phyloP scores from a whole-genome alignment of 1,284 basidiomycete genomes.

The Athelia sp. region DNA sequence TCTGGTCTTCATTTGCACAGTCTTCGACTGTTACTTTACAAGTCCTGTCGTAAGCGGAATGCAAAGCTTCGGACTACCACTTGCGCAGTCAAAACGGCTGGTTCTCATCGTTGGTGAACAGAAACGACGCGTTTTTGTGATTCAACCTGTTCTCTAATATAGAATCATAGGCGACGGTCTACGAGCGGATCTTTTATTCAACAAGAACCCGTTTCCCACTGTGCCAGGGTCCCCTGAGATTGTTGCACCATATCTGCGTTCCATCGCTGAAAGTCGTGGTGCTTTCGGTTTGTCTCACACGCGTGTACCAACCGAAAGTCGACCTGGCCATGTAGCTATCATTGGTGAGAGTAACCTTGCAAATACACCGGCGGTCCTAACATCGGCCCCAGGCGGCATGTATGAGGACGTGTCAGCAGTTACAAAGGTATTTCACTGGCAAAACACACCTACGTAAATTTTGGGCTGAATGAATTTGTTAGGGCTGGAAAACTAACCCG shows the following conservation, averaged over 20 bases:
- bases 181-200: conserved; percentile 78
- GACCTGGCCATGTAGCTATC: conserved; percentile 87
- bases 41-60: conserved; percentile 76
- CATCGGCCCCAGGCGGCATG: conserved; percentile 60
- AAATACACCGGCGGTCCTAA: neutral
- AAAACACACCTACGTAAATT: neutral
- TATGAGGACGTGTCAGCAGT: conserved; percentile 92
- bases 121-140: neutral
- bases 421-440: conserved; percentile 56
- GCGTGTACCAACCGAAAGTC: conserved; percentile 82
- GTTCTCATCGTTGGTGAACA: conserved; percentile 78
- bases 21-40: conserved; percentile 91
- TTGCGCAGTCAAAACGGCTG: conserved; percentile 62
- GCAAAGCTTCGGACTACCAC: conserved; percentile 43
- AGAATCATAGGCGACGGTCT: conserved; percentile 65
- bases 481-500: conserved; percentile 91
- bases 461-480: conserved; percentile 4
- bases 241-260: conserved; percentile 77
- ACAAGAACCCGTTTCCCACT: conserved; percentile 53
- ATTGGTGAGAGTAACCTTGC: conserved; percentile 49
- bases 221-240: conserved; percentile 45
- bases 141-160: neutral
- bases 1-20: conserved; percentile 64
- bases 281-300: conserved; percentile 86
- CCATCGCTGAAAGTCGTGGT: conserved; percentile 61